Evolutionary conservation across 306 rosid species (phyloP), one percentile per base, ranked within the genome.

Genomic region (Cucumis melo): DNA sequence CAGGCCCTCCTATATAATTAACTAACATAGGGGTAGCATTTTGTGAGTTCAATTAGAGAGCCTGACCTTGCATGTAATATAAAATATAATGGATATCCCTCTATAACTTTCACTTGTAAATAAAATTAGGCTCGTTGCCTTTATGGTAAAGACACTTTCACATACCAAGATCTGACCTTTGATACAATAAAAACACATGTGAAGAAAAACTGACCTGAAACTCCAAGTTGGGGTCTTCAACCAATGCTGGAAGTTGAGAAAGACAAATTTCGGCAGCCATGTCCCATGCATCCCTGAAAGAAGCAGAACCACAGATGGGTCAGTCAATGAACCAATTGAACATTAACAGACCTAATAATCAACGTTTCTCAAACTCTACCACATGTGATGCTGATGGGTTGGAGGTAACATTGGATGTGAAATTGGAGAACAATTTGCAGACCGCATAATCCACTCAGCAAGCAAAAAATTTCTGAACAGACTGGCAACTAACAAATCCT

Each of bases 231-330:
- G 96, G 96, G 83, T 95, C 95, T 81, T 90, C 92, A 39, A 90
- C 86, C 86, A 95, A 82, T 24, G 86, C 83, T 39, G 99, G 97
- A 85, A 92, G 99, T 85, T 95, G 99, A 84, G 99, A 86, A 64
- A 95, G 99, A 87, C 98, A 95, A 61, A 95, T 90, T 87, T 95
- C 99, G 82, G 98, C 99, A 81, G 98, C 99, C 99, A 95, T 95
- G 86, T 95, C 99, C 99, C 99, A 95, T 17, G 99, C 99, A 88
- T 95, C 99, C 99, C 99, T 95, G 87, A 87, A 84, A 79, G 72
- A 61, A 61, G 54, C 58, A 80, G 32, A n/a, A 76, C 56, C 38
- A 75, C 79, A 42, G 54, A 50, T 36, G 80, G 81, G 36, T 36
- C 63, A 79, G 44, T 32, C 63, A 79, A 59, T 55, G 61, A 73